Conservation (phyloP, 345 rosid genomes). For the Linum trigynum region DNA sequence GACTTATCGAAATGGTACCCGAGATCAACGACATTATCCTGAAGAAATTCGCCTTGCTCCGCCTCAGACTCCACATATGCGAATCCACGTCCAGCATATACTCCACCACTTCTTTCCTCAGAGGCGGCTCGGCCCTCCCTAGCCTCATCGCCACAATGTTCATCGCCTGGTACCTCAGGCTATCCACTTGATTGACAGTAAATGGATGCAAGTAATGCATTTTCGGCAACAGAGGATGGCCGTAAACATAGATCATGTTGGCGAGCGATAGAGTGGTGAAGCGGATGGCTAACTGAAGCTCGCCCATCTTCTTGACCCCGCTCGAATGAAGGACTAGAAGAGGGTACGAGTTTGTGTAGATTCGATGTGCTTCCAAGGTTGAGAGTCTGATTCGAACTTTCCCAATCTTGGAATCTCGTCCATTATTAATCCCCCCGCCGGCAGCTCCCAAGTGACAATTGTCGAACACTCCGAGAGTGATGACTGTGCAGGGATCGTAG, state of each 20-base stretch:
- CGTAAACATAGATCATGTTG: slow-evolving; percentile 49
- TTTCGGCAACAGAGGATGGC: slow-evolving; percentile 68
- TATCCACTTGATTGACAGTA: slow-evolving; percentile 71
- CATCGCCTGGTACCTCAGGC: slow-evolving; percentile 71
- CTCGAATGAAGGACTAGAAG: slow-evolving; percentile 58
- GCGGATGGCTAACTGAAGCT: slow-evolving; percentile 56
- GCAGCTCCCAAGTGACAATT: slow-evolving; percentile 52
- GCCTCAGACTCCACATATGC: slow-evolving; percentile 84
- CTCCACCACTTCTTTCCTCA: slow-evolving; percentile 75
- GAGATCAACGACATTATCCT: slow-evolving; percentile 63
- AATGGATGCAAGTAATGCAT: slow-evolving; percentile 80
- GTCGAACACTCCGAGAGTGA: slow-evolving; percentile 68
- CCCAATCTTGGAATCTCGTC: slow-evolving; percentile 57
- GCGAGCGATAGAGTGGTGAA: slow-evolving; percentile 63
- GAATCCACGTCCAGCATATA: slow-evolving; percentile 86
- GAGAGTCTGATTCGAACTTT: slow-evolving; percentile 72
- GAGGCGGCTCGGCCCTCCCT: slow-evolving; percentile 77
- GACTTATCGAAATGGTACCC: slow-evolving; percentile 30
- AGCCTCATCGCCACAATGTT: slow-evolving; percentile 63
- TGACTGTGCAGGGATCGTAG: slow-evolving; percentile 77
- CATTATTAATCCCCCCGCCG: slow-evolving; percentile 20
- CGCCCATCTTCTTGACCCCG: slow-evolving; percentile 77
- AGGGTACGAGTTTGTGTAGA: slow-evolving; percentile 67
- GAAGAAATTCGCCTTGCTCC: slow-evolving; percentile 85
- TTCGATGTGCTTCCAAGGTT: slow-evolving; percentile 61